Evolutionary conservation across 257 asterid genomes (phyloP).

Genomic region (Solanum tacnaense): DNA sequence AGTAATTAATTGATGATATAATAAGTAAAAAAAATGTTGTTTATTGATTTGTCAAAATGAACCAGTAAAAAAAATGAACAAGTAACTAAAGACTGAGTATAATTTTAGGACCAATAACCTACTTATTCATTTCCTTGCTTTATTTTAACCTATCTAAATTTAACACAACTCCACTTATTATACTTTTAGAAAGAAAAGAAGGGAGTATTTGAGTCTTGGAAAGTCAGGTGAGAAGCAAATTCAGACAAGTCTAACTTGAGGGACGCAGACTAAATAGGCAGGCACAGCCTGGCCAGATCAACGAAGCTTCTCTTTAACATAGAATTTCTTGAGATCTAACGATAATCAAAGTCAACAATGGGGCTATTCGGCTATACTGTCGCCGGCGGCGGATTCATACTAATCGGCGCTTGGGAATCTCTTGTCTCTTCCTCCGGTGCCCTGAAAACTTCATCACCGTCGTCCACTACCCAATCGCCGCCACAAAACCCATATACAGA

Average conservation of each 20-base stretch:
- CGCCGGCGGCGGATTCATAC: slow-evolving; percentile 59
- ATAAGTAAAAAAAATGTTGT: too few relatives aligned
- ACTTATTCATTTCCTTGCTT: not conserved
- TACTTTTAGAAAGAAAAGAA: not conserved
- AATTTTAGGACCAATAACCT: not conserved
- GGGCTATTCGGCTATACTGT: slow-evolving; percentile 64
- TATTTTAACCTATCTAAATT: not conserved
- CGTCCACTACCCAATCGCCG: slow-evolving; percentile 10
- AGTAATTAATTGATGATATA: too few relatives aligned
- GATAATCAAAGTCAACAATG: slow-evolving; percentile 23
- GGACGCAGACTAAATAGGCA: not conserved
- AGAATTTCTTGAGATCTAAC: not conserved
- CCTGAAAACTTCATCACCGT: slow-evolving; percentile 5
- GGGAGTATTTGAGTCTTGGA: not conserved
- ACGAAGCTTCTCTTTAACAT: not conserved
- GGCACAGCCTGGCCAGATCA: not conserved
- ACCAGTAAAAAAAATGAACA: too few relatives aligned
- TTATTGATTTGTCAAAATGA: too few relatives aligned
- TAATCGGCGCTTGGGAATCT: slow-evolving; percentile 74
- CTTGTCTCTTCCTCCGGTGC: slow-evolving; percentile 28
- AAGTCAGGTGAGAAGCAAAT: not conserved
- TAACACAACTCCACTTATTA: not conserved
- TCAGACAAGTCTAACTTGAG: not conserved
- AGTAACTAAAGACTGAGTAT: too few relatives aligned
- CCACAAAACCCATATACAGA: slow-evolving; percentile 6